Evolutionary conservation across 495 filamentous ascomycete species (phyloP).

Genomic region (Podospora bellae-mahoneyi): DNA sequence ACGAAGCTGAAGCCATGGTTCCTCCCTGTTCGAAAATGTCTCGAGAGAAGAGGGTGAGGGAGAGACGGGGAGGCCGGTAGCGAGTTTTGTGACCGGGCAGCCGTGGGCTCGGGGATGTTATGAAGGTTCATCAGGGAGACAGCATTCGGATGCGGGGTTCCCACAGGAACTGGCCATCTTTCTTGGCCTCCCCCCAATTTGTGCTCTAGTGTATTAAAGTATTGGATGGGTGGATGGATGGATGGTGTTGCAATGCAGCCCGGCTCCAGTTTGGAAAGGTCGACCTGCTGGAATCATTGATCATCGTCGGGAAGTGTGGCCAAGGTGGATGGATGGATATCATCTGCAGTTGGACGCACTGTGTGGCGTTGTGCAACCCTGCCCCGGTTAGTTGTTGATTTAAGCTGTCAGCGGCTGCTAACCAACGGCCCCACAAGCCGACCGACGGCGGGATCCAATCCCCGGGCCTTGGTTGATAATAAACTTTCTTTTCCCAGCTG

Average conservation of each 20-base stretch:
- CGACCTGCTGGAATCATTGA: background rate
- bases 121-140: background rate
- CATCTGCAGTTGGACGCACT: background rate
- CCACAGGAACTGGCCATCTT: background rate
- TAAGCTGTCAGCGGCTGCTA: background rate
- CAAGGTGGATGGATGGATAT: no score
- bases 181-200: background rate
- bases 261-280: background rate
- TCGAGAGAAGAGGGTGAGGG: background rate
- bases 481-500: background rate
- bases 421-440: background rate
- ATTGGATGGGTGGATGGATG: background rate
- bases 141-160: constrained; percentile 2
- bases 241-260: background rate
- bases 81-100: background rate
- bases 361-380: background rate
- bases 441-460: background rate
- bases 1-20: constrained; percentile 14
- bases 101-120: background rate
- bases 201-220: constrained; percentile 2
- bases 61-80: background rate
- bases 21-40: background rate
- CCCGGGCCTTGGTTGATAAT: background rate
- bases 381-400: background rate
- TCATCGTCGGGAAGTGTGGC: background rate